Evolutionary conservation across 257 asterid genomes (phyloP).

Genomic region (Datura wrightii): DNA sequence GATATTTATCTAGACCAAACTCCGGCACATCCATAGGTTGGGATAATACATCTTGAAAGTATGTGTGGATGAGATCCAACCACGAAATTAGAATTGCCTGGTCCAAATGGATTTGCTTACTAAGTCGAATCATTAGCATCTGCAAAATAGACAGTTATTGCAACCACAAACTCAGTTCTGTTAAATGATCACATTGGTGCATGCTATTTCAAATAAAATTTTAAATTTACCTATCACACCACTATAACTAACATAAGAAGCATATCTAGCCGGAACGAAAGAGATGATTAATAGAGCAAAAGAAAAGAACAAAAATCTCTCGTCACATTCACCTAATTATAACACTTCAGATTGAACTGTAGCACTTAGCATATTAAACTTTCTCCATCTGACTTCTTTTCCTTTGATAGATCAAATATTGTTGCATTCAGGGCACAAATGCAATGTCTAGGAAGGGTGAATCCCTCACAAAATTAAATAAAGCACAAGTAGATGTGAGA

Average conservation of each 20-base stretch:
- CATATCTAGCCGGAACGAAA: background rate
- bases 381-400: too few relatives aligned
- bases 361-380: background rate
- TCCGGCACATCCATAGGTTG: conserved; percentile 55
- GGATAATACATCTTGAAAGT: conserved; percentile 68
- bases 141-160: conserved; percentile 37
- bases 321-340: background rate
- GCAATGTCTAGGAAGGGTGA: background rate
- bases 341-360: background rate
- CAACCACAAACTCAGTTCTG: conserved; percentile 18
- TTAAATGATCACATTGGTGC: conserved; percentile 7
- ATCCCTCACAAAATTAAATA: background rate
- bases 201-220: conserved; percentile 1
- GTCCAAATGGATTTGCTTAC: conserved; percentile 49
- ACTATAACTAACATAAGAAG: background rate
- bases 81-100: conserved; percentile 52
- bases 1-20: conserved; percentile 47
- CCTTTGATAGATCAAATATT: too few relatives aligned
- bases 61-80: conserved; percentile 63
- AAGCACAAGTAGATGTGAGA: conserved; percentile 13
- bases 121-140: conserved; percentile 82
- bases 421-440: background rate
- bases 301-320: background rate
- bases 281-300: conserved; percentile 7
- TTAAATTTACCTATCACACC: background rate